Percentiles rank a stretch among this genome's conserved stretches.
Conservation (phyloP, 2,329 filamentous ascomycete species). For the Verruconis gallopava region DNA sequence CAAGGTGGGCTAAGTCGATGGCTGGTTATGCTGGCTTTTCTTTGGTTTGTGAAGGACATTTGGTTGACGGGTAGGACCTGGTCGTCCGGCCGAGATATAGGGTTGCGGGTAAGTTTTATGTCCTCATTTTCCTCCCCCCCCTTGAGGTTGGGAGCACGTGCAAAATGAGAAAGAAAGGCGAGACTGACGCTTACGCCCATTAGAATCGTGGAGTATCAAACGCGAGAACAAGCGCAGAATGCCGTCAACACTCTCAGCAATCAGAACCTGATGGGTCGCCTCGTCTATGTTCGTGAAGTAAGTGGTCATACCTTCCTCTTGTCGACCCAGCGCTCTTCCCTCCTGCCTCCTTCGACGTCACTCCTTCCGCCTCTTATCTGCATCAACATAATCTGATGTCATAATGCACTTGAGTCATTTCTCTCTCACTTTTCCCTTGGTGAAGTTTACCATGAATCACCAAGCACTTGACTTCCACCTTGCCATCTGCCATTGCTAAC, state of each 20-base stretch:
- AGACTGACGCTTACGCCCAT: neutral
- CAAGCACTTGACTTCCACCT: too few relatives aligned
- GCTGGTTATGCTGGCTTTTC: constrained; percentile 61
- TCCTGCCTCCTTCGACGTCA: neutral
- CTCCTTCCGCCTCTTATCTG: neutral
- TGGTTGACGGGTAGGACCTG: constrained; percentile 94
- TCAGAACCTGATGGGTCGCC: constrained; percentile 94
- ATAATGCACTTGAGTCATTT: too few relatives aligned
- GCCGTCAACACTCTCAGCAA: constrained; percentile 97
- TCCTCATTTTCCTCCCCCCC: neutral
- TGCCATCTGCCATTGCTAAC: too few relatives aligned
- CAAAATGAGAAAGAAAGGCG: neutral
- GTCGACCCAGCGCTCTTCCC: too few relatives aligned
- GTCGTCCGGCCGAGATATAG: constrained; percentile 84
- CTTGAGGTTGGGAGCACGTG: too few relatives aligned
- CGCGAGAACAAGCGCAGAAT: constrained; percentile 95
- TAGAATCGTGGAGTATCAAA: constrained; percentile 99
- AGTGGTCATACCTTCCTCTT: too few relatives aligned
- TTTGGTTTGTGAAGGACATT: constrained; percentile 69
- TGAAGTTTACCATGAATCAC: too few relatives aligned
- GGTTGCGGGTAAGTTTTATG: constrained; percentile 97
- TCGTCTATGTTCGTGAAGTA: constrained; percentile 98
- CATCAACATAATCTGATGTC: too few relatives aligned
- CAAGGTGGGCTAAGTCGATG: constrained; percentile 96
- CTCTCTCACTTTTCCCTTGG: too few relatives aligned